phyloP scores from a whole-genome alignment of 1,139 yeast genomes.

The Suhomyces wounanorum region DNA sequence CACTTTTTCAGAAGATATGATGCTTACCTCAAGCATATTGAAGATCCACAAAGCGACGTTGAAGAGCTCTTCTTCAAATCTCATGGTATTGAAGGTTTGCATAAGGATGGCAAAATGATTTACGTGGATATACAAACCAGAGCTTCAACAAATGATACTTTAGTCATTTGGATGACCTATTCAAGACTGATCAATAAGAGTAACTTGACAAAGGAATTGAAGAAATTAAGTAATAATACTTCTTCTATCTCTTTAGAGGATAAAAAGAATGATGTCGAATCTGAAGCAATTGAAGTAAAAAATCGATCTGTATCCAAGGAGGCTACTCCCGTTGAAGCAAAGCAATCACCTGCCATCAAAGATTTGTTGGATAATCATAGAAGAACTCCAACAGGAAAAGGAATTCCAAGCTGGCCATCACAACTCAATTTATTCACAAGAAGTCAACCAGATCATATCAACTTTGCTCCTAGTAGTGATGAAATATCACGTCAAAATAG shows the following conservation, averaged over 20 bases:
- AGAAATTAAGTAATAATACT: conserved; percentile 24
- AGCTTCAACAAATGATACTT: conserved; percentile 59
- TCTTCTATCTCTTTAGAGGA: conserved; percentile 22
- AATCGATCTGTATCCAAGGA: neutral
- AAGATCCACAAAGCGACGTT: conserved; percentile 14
- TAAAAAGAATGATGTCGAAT: neutral
- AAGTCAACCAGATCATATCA: conserved; percentile 35
- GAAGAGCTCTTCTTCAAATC: conserved; percentile 56
- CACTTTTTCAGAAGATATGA: conserved; percentile 75
- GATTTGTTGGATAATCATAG: conserved; percentile 1
- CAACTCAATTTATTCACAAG: conserved; percentile 54
- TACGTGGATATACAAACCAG: conserved; percentile 80
- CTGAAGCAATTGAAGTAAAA: neutral
- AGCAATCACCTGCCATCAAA: neutral
- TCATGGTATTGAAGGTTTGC: conserved; percentile 66
- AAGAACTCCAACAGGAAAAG: conserved; percentile 6
- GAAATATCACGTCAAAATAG: conserved; percentile 40
- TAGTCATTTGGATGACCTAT: conserved; percentile 86
- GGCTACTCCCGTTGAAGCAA: neutral
- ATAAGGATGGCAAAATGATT: conserved; percentile 65
- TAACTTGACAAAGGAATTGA: conserved; percentile 28
- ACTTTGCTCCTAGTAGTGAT: conserved; percentile 33
- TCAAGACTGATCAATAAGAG: conserved; percentile 48
- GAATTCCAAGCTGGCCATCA: conserved; percentile 47
- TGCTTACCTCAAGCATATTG: conserved; percentile 27